phyloP scores from a whole-genome alignment of 768 basidiomycete species.

The Kwoniella europaea region DNA sequence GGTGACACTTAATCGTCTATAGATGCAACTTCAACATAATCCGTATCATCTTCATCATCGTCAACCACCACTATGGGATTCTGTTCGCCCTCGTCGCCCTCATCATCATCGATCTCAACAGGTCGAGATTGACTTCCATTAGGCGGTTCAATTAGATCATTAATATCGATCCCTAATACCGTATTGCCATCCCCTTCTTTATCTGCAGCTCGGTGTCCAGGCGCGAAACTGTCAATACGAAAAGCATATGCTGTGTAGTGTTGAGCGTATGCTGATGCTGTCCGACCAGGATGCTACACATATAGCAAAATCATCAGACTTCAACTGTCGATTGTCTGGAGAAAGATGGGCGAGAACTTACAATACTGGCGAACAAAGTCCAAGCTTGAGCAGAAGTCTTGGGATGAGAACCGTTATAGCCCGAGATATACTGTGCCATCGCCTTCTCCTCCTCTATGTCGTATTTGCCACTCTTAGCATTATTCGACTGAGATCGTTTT shows the following conservation, averaged over 20 bases:
- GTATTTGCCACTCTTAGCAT: slow-evolving; percentile 1
- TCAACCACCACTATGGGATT: slow-evolving; percentile 3
- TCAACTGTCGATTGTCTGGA: background rate
- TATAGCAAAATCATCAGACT: background rate
- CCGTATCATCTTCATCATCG: slow-evolving; percentile 6
- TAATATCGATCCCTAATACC: background rate
- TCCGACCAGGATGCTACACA: slow-evolving; percentile 8
- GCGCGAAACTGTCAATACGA: slow-evolving; percentile 14
- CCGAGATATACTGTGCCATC: slow-evolving; percentile 17
- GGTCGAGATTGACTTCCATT: slow-evolving; percentile 14
- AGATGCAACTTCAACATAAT: background rate
- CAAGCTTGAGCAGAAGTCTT: slow-evolving; percentile 5
- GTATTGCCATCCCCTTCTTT: background rate
- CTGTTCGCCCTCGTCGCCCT: slow-evolving; percentile 4
- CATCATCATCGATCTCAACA: slow-evolving; percentile 5
- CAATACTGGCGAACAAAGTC: slow-evolving; percentile 12
- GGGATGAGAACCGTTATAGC: background rate
- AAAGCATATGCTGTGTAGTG: slow-evolving; percentile 11
- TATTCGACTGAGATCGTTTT: background rate
- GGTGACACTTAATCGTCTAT: background rate
- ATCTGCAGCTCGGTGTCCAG: background rate
- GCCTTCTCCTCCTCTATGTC: slow-evolving; percentile 20
- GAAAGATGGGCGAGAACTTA: background rate
- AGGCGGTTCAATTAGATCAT: background rate
- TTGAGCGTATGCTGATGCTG: slow-evolving; percentile 15